phyloP scores from a whole-genome alignment of 345 rosid species.

The Eucalyptus sp. region DNA sequence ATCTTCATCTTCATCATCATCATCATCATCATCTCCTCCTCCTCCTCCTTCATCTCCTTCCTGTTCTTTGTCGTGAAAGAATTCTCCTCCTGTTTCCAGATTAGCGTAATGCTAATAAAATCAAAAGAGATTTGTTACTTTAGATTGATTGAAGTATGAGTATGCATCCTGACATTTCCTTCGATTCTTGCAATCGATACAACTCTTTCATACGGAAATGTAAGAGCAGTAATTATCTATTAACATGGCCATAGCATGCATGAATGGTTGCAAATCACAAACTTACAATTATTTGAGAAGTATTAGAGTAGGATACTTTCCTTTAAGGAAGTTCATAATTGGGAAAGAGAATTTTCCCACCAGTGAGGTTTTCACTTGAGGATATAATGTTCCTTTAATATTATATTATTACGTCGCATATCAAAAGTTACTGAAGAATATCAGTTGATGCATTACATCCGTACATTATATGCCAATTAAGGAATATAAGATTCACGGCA shows the following conservation, averaged over 20 bases:
- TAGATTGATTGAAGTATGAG: not conserved
- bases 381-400: not conserved
- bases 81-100: not conserved
- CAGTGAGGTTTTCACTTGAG: not conserved
- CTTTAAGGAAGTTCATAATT: not conserved
- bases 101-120: not conserved
- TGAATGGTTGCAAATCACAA: not conserved
- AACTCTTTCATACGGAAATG: not conserved
- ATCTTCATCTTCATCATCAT: not conserved
- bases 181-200: not conserved
- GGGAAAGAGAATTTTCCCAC: not conserved
- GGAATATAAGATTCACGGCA: not conserved
- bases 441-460: not conserved
- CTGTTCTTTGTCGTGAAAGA: not conserved
- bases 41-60: not conserved
- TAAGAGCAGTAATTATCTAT: not conserved
- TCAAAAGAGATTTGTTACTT: not conserved
- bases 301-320: not conserved
- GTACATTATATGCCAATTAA: not conserved
- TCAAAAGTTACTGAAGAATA: not conserved
- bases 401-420: not conserved
- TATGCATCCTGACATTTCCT: not conserved
- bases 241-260: not conserved
- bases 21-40: not conserved
- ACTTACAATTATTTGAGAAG: not conserved